Conservation (phyloP, 2,329 filamentous ascomycete species). For the Sordariomycetes sp. region DNA sequence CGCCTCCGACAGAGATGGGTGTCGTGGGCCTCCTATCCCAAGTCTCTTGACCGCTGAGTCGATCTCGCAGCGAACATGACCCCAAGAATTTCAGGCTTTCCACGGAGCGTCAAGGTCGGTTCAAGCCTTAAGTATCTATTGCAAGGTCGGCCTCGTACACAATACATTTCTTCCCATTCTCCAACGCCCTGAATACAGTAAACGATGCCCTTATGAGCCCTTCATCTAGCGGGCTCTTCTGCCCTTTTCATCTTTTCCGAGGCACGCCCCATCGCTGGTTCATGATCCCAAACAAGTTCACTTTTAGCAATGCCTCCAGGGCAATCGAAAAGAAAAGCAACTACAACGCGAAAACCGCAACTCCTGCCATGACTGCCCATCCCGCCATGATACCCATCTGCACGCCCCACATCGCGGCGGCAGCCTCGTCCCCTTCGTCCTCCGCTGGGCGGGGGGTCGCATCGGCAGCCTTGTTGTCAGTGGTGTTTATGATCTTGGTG, state of each 20-base stretch:
- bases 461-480: background rate
- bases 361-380: background rate
- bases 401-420: background rate
- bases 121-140: background rate
- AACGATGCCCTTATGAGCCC: background rate
- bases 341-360: background rate
- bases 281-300: background rate
- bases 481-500: constrained; percentile 30
- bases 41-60: too few species aligned
- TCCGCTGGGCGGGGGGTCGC: background rate
- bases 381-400: background rate
- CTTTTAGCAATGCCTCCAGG: background rate
- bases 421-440: background rate
- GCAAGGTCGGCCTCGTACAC: background rate
- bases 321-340: background rate
- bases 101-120: background rate
- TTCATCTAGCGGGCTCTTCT: background rate
- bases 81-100: too few species aligned
- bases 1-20: too few species aligned
- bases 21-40: too few species aligned
- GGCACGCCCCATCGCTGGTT: background rate
- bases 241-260: background rate
- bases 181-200: background rate
- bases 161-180: background rate
- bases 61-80: too few species aligned